Evolutionary conservation across 2,329 filamentous ascomycete genomes (phyloP), one percentile per base, ranked within the genome.

Genomic region (Bipolaris oryzae): DNA sequence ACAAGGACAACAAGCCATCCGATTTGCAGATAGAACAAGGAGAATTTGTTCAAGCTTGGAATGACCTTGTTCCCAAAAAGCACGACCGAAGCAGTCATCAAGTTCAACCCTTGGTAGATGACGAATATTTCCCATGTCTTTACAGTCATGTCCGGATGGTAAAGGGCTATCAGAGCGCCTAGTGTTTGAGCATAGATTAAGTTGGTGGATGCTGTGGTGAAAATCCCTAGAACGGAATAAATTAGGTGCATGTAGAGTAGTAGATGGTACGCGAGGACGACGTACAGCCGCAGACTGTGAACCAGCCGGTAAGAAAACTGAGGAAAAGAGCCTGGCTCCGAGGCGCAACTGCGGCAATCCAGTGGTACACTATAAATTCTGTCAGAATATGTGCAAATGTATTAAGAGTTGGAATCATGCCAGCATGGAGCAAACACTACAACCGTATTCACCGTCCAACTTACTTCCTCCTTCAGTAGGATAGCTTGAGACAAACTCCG

Each of bases 271-370:
- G 15, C 25, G 33, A 18, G 15, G 34, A 23, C 11, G 1, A 33
- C 56, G 28, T 55, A 58, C 56, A 58, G 13, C 56, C 56, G 23
- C 46, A 51, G 21, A 58, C 56, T 21, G 46, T 58, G 37, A 58
- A 58, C 56, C 56, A 58, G 16, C 56, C 56, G 5, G 56, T 58
- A n/a, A 58, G 31, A 20, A 58, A 58, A 43, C 56, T 58, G 3
- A 58, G 47, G n/a, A 58, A 50, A 37, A 37, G 46, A 31, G 56
- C 37, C 42, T 51, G 41, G 7, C 48, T 58, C 16, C 43, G 51
- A 18, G 56, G 56, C 15, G 56, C 51, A 18, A 58, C 38, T 35
- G 56, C 56, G 13, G 56, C 56, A 28, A 58, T 58, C 56, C 56
- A 58, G 23, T 58, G 56, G 16, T 58, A 58, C 56, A 58, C 44